phyloP scores from a whole-genome alignment of 2,329 filamentous ascomycete species.

The Calycina herbarum region DNA sequence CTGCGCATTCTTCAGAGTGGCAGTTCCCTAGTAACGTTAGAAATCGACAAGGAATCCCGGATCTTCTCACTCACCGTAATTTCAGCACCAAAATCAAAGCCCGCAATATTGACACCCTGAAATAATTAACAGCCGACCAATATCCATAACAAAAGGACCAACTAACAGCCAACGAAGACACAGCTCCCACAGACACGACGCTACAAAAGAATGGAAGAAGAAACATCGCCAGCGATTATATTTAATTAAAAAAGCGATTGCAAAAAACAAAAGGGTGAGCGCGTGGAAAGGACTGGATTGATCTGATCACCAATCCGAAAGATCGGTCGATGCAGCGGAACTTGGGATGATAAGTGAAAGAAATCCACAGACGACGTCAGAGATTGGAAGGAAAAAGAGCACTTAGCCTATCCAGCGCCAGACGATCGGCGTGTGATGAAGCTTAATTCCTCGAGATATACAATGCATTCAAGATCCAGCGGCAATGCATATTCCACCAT shows the following conservation, averaged over 20 bases:
- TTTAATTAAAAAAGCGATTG: neutral
- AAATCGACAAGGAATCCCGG: neutral
- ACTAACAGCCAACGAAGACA: constrained; percentile 23
- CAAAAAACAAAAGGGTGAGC: neutral
- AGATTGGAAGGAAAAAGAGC: neutral
- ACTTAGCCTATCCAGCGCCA: neutral
- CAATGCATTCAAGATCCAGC: constrained; percentile 3
- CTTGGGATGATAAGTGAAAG: constrained; percentile 1
- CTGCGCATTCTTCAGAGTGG: constrained; percentile 19
- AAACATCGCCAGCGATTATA: constrained; percentile 17
- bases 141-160: neutral
- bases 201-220: constrained; percentile 14
- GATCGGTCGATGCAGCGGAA: neutral
- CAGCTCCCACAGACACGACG: constrained; percentile 16
- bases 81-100: constrained; percentile 30
- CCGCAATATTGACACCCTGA: constrained; percentile 31
- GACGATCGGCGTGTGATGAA: constrained; percentile 7
- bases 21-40: constrained; percentile 18
- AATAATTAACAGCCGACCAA: neutral
- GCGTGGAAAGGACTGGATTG: neutral
- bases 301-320: constrained; percentile 2
- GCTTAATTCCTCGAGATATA: constrained; percentile 4
- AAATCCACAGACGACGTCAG: neutral
- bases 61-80: constrained; percentile 22
- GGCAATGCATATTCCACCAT: neutral